A percentile compares a stretch with the other conserved stretches of the same genome.
These are phyloP conservation scores for Tephrocybe sp. DNA, from an alignment of 768 basidiomycete genomes.

Conservation along the genomic window DNA sequence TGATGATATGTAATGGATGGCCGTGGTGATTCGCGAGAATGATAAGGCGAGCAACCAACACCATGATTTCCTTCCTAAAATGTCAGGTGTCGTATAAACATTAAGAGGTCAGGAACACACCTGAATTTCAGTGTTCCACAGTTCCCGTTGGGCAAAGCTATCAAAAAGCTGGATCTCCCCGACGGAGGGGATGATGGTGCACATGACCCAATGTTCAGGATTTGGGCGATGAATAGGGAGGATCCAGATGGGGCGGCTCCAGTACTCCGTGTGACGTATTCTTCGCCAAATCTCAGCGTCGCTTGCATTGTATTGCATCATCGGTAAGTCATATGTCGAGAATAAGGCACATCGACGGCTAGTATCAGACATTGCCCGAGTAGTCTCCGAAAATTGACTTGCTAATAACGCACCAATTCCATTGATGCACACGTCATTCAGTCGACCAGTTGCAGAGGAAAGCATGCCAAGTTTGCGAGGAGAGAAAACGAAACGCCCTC, in stretches of 20 bases:
- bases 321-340: neutral
- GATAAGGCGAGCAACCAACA: neutral
- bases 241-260: conserved; percentile 33
- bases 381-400: neutral
- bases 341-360: neutral
- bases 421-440: too few species aligned
- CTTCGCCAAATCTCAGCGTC: conserved; percentile 23
- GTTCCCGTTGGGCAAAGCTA: conserved; percentile 21
- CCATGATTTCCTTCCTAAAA: conserved; percentile 6
- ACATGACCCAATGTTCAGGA: conserved; percentile 34
- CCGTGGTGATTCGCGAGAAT: neutral
- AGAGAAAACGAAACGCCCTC: too few species aligned
- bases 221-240: conserved; percentile 31
- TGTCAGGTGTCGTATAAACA: too few species aligned
- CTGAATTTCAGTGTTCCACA: conserved; percentile 12
- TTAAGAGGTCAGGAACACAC: neutral
- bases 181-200: conserved; percentile 15
- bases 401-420: too few species aligned
- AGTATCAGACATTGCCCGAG: neutral
- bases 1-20: neutral
- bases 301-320: conserved; percentile 16
- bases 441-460: too few species aligned
- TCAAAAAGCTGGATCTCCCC: conserved; percentile 30
- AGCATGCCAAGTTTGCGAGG: too few species aligned
- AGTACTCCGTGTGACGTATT: conserved; percentile 21